Evolutionary conservation across 2,329 filamentous ascomycete genomes (phyloP).

Genomic region (Triangularia verruculosa): DNA sequence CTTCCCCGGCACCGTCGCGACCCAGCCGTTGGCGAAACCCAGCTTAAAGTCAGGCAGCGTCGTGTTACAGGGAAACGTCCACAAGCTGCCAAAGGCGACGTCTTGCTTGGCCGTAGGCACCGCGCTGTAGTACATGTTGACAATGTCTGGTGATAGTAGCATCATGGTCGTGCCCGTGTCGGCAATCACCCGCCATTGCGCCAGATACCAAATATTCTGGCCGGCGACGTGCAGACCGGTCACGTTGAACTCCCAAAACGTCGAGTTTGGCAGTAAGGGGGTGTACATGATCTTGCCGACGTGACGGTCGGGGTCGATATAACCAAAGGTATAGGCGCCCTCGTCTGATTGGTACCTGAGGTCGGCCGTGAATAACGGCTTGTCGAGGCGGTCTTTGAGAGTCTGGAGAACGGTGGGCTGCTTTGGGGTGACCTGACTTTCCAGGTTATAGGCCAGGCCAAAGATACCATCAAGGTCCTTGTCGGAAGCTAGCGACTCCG

Average conservation of each 20-base stretch:
- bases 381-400: neutral
- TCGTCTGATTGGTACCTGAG: neutral
- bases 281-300: conserved; percentile 6
- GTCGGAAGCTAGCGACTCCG: neutral
- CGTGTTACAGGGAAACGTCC: neutral
- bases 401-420: neutral
- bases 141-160: neutral
- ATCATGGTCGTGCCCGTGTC: conserved; percentile 6
- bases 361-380: conserved; percentile 1
- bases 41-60: conserved; percentile 2
- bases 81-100: neutral
- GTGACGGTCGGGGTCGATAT: conserved; percentile 1
- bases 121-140: neutral
- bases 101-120: neutral
- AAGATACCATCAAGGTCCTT: neutral
- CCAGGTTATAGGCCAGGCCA: neutral
- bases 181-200: neutral
- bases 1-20: neutral
- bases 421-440: neutral
- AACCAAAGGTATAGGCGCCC: conserved; percentile 6
- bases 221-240: conserved; percentile 1
- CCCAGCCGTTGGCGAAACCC: neutral
- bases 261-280: neutral
- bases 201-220: neutral
- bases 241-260: conserved; percentile 4